Conservation (phyloP, 257 asterid genomes). For the Anisodus acutangulus region DNA sequence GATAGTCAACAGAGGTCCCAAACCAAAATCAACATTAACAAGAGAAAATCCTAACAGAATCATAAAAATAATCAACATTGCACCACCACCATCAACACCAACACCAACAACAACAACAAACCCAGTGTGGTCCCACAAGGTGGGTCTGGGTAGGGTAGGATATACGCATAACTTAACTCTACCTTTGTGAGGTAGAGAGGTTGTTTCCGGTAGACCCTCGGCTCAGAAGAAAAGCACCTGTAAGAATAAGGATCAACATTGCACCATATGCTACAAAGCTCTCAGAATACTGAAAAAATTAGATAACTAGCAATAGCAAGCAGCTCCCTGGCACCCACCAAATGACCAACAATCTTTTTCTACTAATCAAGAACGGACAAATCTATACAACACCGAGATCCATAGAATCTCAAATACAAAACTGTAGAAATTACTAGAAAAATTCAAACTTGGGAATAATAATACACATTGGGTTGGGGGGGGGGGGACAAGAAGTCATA, state of each 20-base stretch:
- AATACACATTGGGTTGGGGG: constrained; percentile 16
- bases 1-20: not conserved
- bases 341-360: not conserved
- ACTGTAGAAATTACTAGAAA: not conserved
- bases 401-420: not conserved
- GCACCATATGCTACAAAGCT: not conserved
- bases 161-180: too few relatives aligned
- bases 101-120: too few relatives aligned
- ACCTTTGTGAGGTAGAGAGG: too few relatives aligned
- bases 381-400: not conserved
- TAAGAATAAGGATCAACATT: not conserved
- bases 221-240: too few relatives aligned
- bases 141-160: too few relatives aligned
- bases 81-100: not conserved
- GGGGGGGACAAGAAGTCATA: not conserved
- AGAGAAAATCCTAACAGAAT: not conserved
- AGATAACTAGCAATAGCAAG: constrained; percentile 16
- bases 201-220: too few relatives aligned
- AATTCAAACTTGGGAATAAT: not conserved
- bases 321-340: not conserved
- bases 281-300: not conserved
- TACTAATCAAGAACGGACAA: not conserved
- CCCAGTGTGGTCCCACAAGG: too few relatives aligned
- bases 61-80: constrained; percentile 18
- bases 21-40: not conserved